Conservation (phyloP, 257 asterid species). For the Nicotiana benthamiana region DNA sequence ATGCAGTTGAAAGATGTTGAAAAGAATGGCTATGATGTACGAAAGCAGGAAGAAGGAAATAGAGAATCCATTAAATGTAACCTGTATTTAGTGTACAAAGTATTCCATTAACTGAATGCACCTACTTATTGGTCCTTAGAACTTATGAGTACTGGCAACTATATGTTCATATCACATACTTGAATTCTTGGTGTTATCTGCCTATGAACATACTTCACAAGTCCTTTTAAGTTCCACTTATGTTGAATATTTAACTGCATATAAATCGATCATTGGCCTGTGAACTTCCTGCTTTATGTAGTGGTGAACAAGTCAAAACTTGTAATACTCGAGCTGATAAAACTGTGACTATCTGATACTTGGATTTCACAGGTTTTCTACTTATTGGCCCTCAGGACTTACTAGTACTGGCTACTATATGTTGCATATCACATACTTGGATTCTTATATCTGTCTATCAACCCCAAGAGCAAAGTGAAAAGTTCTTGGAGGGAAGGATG, state of each 20-base stretch:
- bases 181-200: neutral
- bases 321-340: neutral
- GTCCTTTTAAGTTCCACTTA: neutral
- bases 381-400: neutral
- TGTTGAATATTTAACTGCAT: neutral
- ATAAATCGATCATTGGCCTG: neutral
- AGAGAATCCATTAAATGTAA: neutral
- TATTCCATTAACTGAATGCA: neutral
- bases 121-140: neutral
- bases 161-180: neutral
- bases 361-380: conserved; percentile 45
- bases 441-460: neutral
- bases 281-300: neutral
- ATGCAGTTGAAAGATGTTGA: neutral
- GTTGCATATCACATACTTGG: neutral
- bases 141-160: neutral
- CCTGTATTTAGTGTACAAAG: neutral
- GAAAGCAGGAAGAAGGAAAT: neutral
- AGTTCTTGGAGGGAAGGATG: no score
- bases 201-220: neutral
- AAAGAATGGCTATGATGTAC: neutral
- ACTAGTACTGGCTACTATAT: neutral
- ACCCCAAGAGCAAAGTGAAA: no score
- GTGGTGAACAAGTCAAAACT: neutral
- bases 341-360: neutral